Percentiles rank a stretch among this genome's conserved stretches.
Conservation (phyloP, 1,139 yeast species). For the Geotrichum bryndzae region DNA sequence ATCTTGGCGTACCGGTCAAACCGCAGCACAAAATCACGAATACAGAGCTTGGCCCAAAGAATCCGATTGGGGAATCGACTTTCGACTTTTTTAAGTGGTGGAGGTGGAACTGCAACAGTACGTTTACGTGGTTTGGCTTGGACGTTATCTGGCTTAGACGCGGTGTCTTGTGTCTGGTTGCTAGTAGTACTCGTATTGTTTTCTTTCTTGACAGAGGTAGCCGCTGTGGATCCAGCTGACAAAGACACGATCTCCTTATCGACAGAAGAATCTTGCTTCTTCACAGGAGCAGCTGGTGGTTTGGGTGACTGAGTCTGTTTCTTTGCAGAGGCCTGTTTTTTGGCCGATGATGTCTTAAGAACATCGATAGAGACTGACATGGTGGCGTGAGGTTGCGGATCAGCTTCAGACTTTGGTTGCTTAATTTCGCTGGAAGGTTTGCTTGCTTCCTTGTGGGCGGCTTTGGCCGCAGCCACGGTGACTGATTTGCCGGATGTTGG, state of each 20-base stretch:
- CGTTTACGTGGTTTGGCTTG: slow-evolving; percentile 1
- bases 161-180: not conserved
- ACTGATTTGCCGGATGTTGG: not conserved
- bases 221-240: not conserved
- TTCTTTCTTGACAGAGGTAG: not conserved
- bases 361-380: not conserved
- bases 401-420: not conserved
- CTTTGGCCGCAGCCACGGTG: not conserved
- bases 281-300: not conserved
- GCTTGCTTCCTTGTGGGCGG: not conserved
- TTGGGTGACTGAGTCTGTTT: not conserved
- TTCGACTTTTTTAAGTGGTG: slow-evolving; percentile 24
- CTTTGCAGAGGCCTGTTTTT: not conserved
- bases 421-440: no score
- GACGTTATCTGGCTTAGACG: not conserved
- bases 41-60: slow-evolving; percentile 26
- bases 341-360: not conserved
- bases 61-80: slow-evolving; percentile 25
- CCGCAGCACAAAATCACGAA: slow-evolving; percentile 30
- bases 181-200: not conserved
- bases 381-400: not conserved
- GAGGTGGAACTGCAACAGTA: slow-evolving; percentile 23
- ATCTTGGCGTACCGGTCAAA: slow-evolving; percentile 35
- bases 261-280: not conserved
- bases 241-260: not conserved